Evolutionary conservation across 371 early-diverging fungal species (phyloP), one percentile per base, ranked within the genome.

Genomic region (Mucor sp.): DNA sequence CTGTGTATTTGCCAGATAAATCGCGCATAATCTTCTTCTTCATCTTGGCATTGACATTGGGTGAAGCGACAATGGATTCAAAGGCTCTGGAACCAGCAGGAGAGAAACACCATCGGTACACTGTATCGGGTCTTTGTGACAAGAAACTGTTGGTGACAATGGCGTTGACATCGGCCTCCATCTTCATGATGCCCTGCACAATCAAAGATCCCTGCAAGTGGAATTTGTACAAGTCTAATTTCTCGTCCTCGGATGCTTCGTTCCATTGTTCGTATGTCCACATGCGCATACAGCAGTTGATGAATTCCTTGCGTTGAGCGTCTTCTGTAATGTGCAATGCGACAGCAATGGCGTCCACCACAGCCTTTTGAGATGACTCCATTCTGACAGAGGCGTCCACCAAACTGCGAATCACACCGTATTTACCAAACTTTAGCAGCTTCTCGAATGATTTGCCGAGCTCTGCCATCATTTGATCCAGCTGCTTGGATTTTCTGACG

Each of bases 151-250:
- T 85, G 7, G 87, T 71, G 7, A 87, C 76, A 32, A 85, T 74
- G 47, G 80, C 81, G 68, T 85, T 86, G 47, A 87, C 84, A 15
- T 89, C 87, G 35, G 82, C 84, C 3, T 86, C 84, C 78, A 90
- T 91, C 55, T 84, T 79, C 62, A 92, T 78, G 28, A 94, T 72
- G 27, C 87, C 76, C 74, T 94, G 92, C 19, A 93, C 67, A 19
- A 93, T 84, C 6, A 91, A 74, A 8, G 93, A 85, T 19, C 94
- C 94, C 67, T 93, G 92, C n/a, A 88, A 68, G 69, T 87, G 87
- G 72, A 88, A 86, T 25, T 76, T 80, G 19, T 81, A 80, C 15
- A 77, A 65, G 65, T 79, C 72, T n/a, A 61, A 47, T 48, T 75
- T 78, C 21, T 82, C 81, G 21, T 75, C 72, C 8, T 75, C 77